A percentile compares a stretch with the other conserved stretches of the same genome.
Evolutionary conservation across 2,329 filamentous ascomycete species (phyloP).

Genomic region (Hypoxylon sp.): DNA sequence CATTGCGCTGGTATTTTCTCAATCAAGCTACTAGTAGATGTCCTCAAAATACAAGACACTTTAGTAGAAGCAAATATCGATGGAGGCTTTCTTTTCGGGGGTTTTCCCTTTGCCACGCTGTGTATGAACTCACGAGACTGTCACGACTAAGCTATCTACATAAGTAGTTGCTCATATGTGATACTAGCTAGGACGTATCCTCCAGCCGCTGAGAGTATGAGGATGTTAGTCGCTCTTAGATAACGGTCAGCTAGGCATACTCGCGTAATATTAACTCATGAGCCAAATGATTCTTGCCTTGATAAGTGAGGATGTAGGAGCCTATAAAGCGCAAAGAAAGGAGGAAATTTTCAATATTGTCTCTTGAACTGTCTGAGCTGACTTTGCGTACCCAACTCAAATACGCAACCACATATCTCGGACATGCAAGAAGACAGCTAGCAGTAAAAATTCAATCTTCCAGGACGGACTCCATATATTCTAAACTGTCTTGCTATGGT

Average conservation of each 20-base stretch:
- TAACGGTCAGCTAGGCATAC: not conserved
- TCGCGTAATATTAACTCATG: constrained; percentile 7
- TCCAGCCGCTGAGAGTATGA: not conserved
- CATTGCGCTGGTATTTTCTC: not conserved
- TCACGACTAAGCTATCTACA: not conserved
- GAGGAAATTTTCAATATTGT: not conserved
- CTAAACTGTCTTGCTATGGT: not conserved
- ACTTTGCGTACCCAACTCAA: not conserved
- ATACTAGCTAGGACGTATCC: not conserved
- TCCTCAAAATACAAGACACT: not conserved
- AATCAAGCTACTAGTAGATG: not conserved
- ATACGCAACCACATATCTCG: not conserved
- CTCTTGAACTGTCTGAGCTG: not conserved
- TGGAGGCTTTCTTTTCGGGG: not conserved
- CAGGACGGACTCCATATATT: not conserved
- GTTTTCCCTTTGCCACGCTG: no score
- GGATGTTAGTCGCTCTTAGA: not conserved
- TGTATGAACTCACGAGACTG: not conserved
- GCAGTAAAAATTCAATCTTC: not conserved
- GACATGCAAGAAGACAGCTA: not conserved
- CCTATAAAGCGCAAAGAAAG: not conserved
- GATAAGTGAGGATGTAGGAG: not conserved
- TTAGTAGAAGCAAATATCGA: not conserved
- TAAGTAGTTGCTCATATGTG: not conserved
- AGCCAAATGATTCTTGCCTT: not conserved